Percentiles rank a stretch among this genome's conserved stretches.
These are phyloP conservation scores for Aspergillus sp. DNA, from an alignment of 2,329 filamentous ascomycete species.

Conservation along the genomic window DNA sequence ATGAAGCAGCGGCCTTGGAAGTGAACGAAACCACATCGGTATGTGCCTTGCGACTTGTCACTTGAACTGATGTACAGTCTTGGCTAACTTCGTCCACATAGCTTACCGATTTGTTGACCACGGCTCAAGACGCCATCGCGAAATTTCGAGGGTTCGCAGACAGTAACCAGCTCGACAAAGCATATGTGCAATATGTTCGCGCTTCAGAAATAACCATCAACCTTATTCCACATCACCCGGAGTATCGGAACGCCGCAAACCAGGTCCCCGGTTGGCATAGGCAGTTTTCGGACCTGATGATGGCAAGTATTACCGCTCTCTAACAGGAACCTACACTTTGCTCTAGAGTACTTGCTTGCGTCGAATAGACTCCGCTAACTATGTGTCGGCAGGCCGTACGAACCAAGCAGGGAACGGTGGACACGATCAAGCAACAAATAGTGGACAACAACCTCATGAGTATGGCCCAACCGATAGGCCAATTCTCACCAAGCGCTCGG, in stretches of 20 bases:
- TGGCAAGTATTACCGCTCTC: conserved; percentile 23
- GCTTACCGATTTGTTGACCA: conserved; percentile 35
- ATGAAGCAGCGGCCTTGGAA: conserved; percentile 36
- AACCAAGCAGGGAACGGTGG: conserved; percentile 44
- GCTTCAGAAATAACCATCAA: conserved; percentile 78
- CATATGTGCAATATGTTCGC: conserved; percentile 80
- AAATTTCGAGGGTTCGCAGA: conserved; percentile 33
- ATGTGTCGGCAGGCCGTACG: conserved; percentile 31
- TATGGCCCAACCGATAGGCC: conserved; percentile 27
- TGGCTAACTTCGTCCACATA: conserved; percentile 24
- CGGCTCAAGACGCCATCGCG: conserved; percentile 38
- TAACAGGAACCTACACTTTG: background rate
- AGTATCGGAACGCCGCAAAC: conserved; percentile 65
- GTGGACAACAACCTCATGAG: conserved; percentile 37
- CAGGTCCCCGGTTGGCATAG: conserved; percentile 52
- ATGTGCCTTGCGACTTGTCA: conserved; percentile 12
- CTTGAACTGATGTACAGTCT: background rate
- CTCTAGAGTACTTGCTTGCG: background rate
- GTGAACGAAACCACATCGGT: conserved; percentile 35
- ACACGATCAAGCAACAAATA: conserved; percentile 42
- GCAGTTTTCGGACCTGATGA: conserved; percentile 54
- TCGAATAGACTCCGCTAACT: conserved; percentile 11
- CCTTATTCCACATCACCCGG: conserved; percentile 71
- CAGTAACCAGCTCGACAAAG: conserved; percentile 60
- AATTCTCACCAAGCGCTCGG: conserved; percentile 11